These are phyloP conservation scores for Starmerella potacharoeniae DNA, from an alignment of 805 yeast species.

Conservation along the genomic window DNA sequence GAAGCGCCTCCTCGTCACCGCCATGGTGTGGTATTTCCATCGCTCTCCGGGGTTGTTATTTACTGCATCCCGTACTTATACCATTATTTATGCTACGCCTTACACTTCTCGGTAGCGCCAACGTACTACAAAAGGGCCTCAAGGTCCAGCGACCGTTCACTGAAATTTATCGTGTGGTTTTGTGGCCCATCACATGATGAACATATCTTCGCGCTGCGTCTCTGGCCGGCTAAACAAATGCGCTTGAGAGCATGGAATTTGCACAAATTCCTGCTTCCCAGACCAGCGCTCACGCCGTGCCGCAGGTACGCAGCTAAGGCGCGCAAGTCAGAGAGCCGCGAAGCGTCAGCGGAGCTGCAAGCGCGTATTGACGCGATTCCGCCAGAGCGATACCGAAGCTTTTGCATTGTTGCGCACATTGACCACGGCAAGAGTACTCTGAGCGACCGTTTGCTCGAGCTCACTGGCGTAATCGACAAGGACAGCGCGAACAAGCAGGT, in stretches of 20 bases:
- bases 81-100: too few relatives aligned
- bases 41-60: too few relatives aligned
- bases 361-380: slow-evolving; percentile 69
- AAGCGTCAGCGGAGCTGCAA: slow-evolving; percentile 12
- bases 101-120: too few relatives aligned
- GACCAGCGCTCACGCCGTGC: not conserved
- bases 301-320: not conserved
- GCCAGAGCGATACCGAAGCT: slow-evolving; percentile 69
- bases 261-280: not conserved
- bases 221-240: not conserved
- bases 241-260: not conserved
- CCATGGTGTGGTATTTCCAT: too few relatives aligned
- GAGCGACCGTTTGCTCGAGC: slow-evolving; percentile 74
- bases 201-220: not conserved
- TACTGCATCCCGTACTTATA: too few relatives aligned
- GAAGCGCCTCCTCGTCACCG: too few relatives aligned
- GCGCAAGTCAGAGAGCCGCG: not conserved
- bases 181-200: not conserved
- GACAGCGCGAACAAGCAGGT: slow-evolving; percentile 66
- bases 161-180: not conserved
- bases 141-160: not conserved
- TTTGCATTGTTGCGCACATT: slow-evolving; percentile 92
- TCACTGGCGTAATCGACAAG: slow-evolving; percentile 77
- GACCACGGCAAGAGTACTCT: slow-evolving; percentile 73
- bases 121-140: too few relatives aligned